Evolutionary conservation across 495 filamentous ascomycete genomes (phyloP).

Genomic region (Platismatia glauca): DNA sequence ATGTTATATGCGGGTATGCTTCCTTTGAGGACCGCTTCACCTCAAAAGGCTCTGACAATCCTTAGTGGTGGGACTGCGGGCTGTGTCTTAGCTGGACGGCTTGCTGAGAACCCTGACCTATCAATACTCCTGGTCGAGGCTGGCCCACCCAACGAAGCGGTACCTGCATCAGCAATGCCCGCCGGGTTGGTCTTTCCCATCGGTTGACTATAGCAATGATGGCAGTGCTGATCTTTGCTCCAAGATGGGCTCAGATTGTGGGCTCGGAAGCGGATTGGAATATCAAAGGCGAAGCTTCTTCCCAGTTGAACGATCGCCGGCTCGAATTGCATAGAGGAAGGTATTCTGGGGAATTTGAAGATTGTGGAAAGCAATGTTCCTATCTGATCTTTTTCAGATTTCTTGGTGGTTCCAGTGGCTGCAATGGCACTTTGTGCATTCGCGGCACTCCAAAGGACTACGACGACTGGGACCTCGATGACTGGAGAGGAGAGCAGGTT

Average conservation of each 20-base stretch:
- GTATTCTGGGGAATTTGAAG: not conserved
- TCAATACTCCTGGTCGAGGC: not conserved
- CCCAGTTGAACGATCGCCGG: not conserved
- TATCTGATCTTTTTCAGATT: slow-evolving; percentile 23
- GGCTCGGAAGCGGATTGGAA: not conserved
- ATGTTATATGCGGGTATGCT: slow-evolving; percentile 8
- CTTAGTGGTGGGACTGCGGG: not conserved
- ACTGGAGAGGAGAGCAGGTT: slow-evolving; percentile 35
- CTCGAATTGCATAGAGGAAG: not conserved
- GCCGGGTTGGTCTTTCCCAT: not conserved
- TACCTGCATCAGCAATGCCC: not conserved
- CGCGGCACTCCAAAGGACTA: slow-evolving; percentile 42
- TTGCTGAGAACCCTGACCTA: not conserved
- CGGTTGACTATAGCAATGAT: too few species aligned
- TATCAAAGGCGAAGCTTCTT: not conserved
- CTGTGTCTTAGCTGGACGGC: not conserved
- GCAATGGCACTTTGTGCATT: slow-evolving; percentile 44
- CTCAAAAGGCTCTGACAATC: not conserved
- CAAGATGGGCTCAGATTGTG: not conserved
- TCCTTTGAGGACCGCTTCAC: not conserved
- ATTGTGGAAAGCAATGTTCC: not conserved
- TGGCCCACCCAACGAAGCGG: not conserved
- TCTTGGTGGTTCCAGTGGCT: slow-evolving; percentile 41
- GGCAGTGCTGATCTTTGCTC: not conserved
- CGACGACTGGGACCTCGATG: slow-evolving; percentile 40